Conservation (phyloP, 148 eudicot species). For the Dysphania ambrosioides region DNA sequence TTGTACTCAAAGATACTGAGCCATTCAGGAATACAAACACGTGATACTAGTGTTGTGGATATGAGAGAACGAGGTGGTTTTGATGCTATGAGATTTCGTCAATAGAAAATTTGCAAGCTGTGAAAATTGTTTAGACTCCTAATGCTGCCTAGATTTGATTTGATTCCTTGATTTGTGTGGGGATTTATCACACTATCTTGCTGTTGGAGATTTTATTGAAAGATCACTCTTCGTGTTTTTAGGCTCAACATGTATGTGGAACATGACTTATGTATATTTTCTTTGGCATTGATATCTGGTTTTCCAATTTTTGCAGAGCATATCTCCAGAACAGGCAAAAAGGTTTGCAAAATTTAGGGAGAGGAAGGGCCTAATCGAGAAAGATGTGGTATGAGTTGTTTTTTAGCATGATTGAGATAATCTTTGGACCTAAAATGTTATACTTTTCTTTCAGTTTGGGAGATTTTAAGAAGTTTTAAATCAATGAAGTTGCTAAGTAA, state of each 20-base stretch:
- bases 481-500: neutral
- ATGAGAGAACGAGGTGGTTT: neutral
- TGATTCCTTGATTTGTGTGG: neutral
- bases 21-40: neutral
- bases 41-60: neutral
- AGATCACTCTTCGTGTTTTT: neutral
- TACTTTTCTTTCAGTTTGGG: conserved; percentile 7
- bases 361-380: conserved; percentile 93
- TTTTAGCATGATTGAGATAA: neutral
- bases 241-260: neutral
- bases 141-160: neutral
- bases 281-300: neutral
- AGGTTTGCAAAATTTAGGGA: conserved; percentile 92
- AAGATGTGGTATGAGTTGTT: conserved; percentile 79
- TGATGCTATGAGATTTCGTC: neutral
- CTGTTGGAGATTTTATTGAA: neutral
- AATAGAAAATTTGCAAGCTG: neutral
- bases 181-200: neutral
- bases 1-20: neutral
- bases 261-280: too few relatives aligned
- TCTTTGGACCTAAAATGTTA: neutral
- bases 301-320: conserved; percentile 59
- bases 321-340: conserved; percentile 77
- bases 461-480: neutral
- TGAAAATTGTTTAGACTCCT: neutral